These are phyloP conservation scores for Blastomyces gilchristii DNA, from an alignment of 2,329 filamentous ascomycete species.

Conservation along the genomic window DNA sequence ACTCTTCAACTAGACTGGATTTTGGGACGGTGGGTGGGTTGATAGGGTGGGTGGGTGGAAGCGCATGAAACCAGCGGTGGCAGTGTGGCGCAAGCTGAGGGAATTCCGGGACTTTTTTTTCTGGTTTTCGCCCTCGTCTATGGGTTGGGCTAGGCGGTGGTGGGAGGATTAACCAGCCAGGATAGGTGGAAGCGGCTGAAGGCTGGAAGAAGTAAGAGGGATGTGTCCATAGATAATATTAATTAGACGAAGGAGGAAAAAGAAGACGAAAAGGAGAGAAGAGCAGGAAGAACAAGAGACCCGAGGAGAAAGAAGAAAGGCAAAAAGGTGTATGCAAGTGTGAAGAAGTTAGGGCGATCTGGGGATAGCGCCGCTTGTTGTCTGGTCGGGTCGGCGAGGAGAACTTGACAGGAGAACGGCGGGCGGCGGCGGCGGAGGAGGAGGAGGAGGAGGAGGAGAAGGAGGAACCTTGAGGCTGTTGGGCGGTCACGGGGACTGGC, in stretches of 20 bases:
- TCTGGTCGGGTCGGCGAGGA: background rate
- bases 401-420: background rate
- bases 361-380: background rate
- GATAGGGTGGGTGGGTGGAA: constrained; percentile 19
- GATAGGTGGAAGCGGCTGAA: background rate
- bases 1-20: constrained; percentile 23
- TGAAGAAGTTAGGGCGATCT: background rate
- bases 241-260: background rate
- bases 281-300: background rate
- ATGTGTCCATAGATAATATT: constrained; percentile 3
- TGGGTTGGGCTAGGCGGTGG: background rate
- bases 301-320: background rate
- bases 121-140: constrained; percentile 1
- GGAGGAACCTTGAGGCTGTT: background rate
- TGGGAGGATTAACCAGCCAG: background rate
- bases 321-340: background rate
- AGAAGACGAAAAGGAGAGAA: background rate
- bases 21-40: background rate
- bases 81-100: constrained; percentile 39
- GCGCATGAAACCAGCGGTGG: constrained; percentile 24
- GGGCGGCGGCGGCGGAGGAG: no score
- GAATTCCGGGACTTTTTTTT: constrained; percentile 17
- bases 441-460: background rate
- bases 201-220: background rate
- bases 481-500: background rate